Conservation (phyloP, 345 rosid species). For the Populus euphratica region DNA sequence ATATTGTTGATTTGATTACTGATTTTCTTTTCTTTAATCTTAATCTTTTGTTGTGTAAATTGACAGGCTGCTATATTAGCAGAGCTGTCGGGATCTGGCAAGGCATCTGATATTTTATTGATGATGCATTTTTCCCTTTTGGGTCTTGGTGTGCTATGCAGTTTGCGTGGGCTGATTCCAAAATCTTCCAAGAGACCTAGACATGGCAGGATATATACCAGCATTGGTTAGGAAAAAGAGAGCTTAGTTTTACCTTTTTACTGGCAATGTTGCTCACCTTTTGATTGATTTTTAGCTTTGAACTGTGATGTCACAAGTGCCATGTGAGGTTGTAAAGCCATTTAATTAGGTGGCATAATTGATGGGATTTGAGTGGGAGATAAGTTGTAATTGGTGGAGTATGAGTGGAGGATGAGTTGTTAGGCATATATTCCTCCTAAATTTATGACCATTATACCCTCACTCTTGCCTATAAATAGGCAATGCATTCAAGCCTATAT, state of each 20-base stretch:
- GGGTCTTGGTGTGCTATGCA: constrained; percentile 51
- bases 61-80: constrained; percentile 57
- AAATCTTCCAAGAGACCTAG: constrained; percentile 16
- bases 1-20: neutral
- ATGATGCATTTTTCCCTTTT: constrained; percentile 54
- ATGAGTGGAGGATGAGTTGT: too few species aligned
- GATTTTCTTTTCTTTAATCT: neutral
- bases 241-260: neutral
- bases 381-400: too few species aligned
- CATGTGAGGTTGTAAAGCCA: too few species aligned
- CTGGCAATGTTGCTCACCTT: neutral
- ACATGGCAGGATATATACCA: constrained; percentile 33
- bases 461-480: too few species aligned
- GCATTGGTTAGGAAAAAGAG: constrained; percentile 51
- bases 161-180: constrained; percentile 55
- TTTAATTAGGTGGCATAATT: too few species aligned
- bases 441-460: too few species aligned
- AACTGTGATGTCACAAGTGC: neutral
- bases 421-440: too few species aligned
- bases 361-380: too few species aligned
- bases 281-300: neutral
- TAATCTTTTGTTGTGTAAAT: neutral
- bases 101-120: constrained; percentile 53
- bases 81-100: constrained; percentile 57
- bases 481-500: too few species aligned